Base-by-base conservation (phyloP, 106 monocot genomes). In the Dioscorea alata region DNA sequence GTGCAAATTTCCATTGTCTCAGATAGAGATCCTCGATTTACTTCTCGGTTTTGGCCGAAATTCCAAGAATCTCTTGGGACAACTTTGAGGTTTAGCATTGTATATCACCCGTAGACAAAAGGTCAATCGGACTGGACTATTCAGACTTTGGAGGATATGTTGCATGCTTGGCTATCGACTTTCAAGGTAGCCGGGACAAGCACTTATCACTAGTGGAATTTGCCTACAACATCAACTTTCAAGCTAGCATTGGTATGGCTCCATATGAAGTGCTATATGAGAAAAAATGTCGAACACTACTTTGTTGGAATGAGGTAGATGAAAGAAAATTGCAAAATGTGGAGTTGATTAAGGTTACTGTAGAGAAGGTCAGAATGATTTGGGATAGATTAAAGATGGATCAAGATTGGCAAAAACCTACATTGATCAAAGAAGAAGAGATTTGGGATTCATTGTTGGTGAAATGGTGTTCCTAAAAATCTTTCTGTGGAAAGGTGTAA, bases 181-280 rank as follows among this genome's bases (percentile, higher is more conserved):
- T 4, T 2, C 4, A 12, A 14, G 33, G 28, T 33, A 4, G 33
- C 6, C 35, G 60, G 60, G 60, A 61, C 4, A 24, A 61, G 50
- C 10, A 50, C 50, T 50, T 50, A 50, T 14, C 50, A 50, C 50
- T 23, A 33, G 35, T 63, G 17, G n/a, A n/a, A n/a, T n/a, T n/a
- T n/a, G n/a, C n/a, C n/a, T n/a, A n/a, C n/a, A n/a, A n/a, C n/a
- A n/a, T n/a, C n/a, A n/a, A n/a, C n/a, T n/a, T n/a, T n/a, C n/a
- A n/a, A n/a, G n/a, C n/a, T n/a, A n/a, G n/a, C n/a, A n/a, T n/a
- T n/a, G n/a, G n/a, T n/a, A n/a, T n/a, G n/a, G n/a, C n/a, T n/a
- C n/a, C n/a, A n/a, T 69, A 56, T 69, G 68, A 54, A n/a, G 68
- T 31, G 14, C 24, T 69, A 28, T 69, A 69, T 33, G 56, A 54